These are phyloP conservation scores for Mycena filopes DNA, from an alignment of 768 basidiomycete genomes.

Conservation along the genomic window DNA sequence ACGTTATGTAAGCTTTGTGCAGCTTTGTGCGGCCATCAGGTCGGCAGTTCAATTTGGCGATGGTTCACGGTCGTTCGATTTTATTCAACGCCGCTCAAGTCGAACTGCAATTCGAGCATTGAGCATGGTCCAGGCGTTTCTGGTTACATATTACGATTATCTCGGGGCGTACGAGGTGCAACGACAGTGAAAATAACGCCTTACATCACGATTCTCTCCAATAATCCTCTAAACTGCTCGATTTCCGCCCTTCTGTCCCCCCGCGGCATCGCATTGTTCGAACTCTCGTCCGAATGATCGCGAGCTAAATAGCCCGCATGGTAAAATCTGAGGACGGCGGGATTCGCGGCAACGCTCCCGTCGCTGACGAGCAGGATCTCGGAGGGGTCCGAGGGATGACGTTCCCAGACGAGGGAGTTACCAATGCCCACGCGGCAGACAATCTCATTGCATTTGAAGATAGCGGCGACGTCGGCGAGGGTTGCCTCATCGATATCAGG, in stretches of 20 bases:
- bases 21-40: too few species aligned
- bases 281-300: not conserved
- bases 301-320: constrained; percentile 15
- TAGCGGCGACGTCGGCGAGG: constrained; percentile 3
- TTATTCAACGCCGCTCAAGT: too few species aligned
- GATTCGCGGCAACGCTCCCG: not conserved
- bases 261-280: not conserved
- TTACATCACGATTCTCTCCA: constrained; percentile 9
- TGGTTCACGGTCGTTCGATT: too few species aligned
- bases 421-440: constrained; percentile 21
- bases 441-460: constrained; percentile 13
- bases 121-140: too few species aligned
- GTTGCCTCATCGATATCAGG: constrained; percentile 8
- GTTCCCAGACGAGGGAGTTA: constrained; percentile 29
- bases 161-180: too few species aligned
- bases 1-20: too few species aligned
- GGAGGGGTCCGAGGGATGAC: not conserved
- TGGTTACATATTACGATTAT: too few species aligned
- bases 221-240: not conserved
- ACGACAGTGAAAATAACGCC: not conserved
- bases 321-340: constrained; percentile 12
- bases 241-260: constrained; percentile 15
- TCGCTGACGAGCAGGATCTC: constrained; percentile 14
- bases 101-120: too few species aligned
- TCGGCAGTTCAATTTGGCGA: too few species aligned